Conservation (phyloP, 23 red algal genomes). For the Gracilaria vermiculophylla region DNA sequence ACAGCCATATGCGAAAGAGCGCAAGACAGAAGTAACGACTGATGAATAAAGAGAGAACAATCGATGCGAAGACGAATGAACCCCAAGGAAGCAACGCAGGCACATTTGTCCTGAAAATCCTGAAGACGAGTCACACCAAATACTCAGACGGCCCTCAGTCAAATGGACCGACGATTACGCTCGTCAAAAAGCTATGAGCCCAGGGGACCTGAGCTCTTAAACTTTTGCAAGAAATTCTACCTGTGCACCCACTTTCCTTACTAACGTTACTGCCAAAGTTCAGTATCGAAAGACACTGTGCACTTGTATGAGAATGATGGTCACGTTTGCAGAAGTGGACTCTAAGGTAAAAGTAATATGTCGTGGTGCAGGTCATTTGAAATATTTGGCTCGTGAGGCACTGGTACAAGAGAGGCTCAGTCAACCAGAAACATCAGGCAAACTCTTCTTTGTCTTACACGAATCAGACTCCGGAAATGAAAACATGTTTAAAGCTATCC, state of each 20-base stretch:
- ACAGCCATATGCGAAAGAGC: no score
- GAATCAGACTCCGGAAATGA: background rate
- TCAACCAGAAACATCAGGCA: background rate
- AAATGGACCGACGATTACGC: no score
- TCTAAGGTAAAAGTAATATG: slow-evolving; percentile 11
- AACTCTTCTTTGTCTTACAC: background rate
- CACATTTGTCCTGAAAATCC: no score
- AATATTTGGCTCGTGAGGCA: slow-evolving; percentile 14
- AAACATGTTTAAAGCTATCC: slow-evolving; percentile 9
- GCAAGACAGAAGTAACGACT: no score
- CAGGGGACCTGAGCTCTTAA: background rate
- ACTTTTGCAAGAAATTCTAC: background rate
- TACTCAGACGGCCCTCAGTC: no score
- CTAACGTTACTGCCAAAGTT: slow-evolving; percentile 38
- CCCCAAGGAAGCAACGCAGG: no score
- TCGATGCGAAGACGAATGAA: no score
- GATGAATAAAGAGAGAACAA: no score
- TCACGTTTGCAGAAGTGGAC: background rate
- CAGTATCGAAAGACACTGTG: background rate
- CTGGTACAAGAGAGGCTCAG: slow-evolving; percentile 2
- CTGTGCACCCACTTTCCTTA: slow-evolving; percentile 2
- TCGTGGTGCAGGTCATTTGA: slow-evolving; percentile 19
- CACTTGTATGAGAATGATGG: slow-evolving; percentile 24
- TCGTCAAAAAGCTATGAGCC: slow-evolving; percentile 5
- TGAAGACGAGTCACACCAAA: no score